Base-by-base conservation (phyloP, 768 basidiomycete species). In the Daedalea quercina region DNA sequence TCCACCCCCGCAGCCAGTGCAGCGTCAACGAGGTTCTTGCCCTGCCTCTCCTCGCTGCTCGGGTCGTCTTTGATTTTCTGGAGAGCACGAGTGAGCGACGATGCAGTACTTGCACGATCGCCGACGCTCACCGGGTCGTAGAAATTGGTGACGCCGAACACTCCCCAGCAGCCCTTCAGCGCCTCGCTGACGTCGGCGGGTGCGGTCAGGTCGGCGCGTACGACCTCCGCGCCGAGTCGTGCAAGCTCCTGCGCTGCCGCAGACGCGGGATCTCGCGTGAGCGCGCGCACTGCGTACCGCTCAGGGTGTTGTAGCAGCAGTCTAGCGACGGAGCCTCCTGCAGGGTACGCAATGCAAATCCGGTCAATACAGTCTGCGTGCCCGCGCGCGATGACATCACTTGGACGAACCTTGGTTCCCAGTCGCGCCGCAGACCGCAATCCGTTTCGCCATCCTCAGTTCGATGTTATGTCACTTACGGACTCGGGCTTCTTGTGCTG, bases 11-110 rank as follows among this genome's bases (percentile, higher is more conserved):
- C 56, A 3, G 50, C 55, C 0, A 59, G 25, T 1, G 55, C 55
- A 0, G 58, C 55, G 25, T 59, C 55, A 6, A 59, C 55, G n/a
- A 59, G 51, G 44, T 59, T 59, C 40, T 56, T 59, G 1, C 58
- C 58, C 33, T 59, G 58, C 20, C 51, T 55, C 48, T 59, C 58
- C 41, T 59, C 58, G 44, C 58, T 59, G 1, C 53, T 47, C 1
- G 58, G 58, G 37, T 59, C 58, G 26, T 56, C 55, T 31, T 59
- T 59, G 47, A 59, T 59, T 47, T 56, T 59, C 58, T 59, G 31
- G 4, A 0, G 25, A 4, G 15, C 11, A 31, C 15, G 19, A 34
- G 23, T 23, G 28, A 22, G 33, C 33, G 9, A 13, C 42, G 19
- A 20, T 20, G 2, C 42, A 47, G 17, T 33, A 3, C 25, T n/a